Percentiles rank a stretch among this genome's conserved stretches.
phyloP scores from a whole-genome alignment of 306 rosid genomes.

The Cyamopsis tetragonoloba region DNA sequence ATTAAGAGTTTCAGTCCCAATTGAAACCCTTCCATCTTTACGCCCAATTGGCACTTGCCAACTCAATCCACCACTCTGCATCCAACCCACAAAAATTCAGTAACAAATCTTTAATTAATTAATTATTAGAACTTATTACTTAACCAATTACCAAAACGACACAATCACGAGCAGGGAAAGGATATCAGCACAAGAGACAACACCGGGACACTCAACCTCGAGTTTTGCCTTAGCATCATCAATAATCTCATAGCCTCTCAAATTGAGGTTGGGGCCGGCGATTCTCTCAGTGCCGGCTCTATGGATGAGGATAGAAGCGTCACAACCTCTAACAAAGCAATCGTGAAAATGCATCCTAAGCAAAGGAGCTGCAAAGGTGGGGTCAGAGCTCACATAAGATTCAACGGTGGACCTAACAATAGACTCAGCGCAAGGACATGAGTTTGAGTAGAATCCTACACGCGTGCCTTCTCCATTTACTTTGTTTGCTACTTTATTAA shows the following conservation, averaged over 20 bases:
- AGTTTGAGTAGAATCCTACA: slow-evolving; percentile 9
- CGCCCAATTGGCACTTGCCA: slow-evolving; percentile 21
- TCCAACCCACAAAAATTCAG: too few species aligned
- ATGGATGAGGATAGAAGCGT: slow-evolving; percentile 19
- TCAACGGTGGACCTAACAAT: slow-evolving; percentile 27
- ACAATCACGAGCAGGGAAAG: slow-evolving; percentile 26
- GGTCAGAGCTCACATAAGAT: background rate
- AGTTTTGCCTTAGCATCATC: slow-evolving; percentile 21
- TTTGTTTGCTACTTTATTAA: background rate
- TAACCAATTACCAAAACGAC: background rate
- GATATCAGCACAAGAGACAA: slow-evolving; percentile 32
- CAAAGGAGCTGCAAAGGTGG: background rate
- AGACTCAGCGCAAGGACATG: slow-evolving; percentile 27
- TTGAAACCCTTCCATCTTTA: slow-evolving; percentile 23
- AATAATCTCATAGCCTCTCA: slow-evolving; percentile 16
- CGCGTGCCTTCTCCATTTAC: slow-evolving; percentile 9
- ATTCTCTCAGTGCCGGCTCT: background rate
- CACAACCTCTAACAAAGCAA: slow-evolving; percentile 29
- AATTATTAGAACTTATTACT: too few species aligned
- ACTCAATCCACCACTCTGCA: slow-evolving; percentile 21
- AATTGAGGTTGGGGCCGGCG: background rate
- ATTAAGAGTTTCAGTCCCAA: background rate
- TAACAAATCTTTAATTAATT: too few species aligned
- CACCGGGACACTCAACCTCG: slow-evolving; percentile 22
- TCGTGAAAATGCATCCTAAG: slow-evolving; percentile 30